These are phyloP conservation scores for Capronia americana DNA, from an alignment of 2,329 filamentous ascomycete genomes.

Conservation along the genomic window DNA sequence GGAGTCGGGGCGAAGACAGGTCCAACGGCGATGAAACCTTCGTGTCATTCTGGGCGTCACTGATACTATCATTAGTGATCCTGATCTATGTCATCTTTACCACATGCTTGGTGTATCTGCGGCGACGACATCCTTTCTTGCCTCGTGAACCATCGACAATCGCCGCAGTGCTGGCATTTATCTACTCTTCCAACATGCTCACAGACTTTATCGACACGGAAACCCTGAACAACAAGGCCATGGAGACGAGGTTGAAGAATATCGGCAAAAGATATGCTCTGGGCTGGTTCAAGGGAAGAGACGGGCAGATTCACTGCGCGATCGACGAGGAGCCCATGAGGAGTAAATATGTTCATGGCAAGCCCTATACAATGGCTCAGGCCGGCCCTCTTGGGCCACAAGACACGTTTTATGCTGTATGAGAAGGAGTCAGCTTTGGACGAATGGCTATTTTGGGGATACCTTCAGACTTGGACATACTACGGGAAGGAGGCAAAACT, in stretches of 20 bases:
- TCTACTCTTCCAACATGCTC: constrained; percentile 81
- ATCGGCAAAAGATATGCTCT: constrained; percentile 74
- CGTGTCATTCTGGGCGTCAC: constrained; percentile 70
- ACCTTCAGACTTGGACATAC: constrained; percentile 1
- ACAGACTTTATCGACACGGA: constrained; percentile 75
- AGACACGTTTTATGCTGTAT: constrained; percentile 34
- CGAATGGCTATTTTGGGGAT: background rate
- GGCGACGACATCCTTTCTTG: constrained; percentile 72
- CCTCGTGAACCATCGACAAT: constrained; percentile 81
- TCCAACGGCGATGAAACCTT: constrained; percentile 53
- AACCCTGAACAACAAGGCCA: constrained; percentile 65
- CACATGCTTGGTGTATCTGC: constrained; percentile 65
- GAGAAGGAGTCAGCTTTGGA: constrained; percentile 4
- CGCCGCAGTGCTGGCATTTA: constrained; percentile 75
- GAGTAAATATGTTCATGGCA: constrained; percentile 69
- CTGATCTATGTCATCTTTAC: constrained; percentile 69
- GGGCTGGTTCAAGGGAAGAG: constrained; percentile 77
- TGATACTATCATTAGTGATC: constrained; percentile 67
- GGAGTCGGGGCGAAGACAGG: constrained; percentile 30
- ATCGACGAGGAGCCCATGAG: constrained; percentile 77
- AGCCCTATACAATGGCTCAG: constrained; percentile 43
- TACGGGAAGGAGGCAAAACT: background rate
- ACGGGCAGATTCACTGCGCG: constrained; percentile 75
- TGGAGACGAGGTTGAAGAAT: constrained; percentile 65
- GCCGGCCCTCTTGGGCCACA: constrained; percentile 35